Evolutionary conservation across 345 rosid genomes (phyloP).

Genomic region (Euphorbia lathyris): DNA sequence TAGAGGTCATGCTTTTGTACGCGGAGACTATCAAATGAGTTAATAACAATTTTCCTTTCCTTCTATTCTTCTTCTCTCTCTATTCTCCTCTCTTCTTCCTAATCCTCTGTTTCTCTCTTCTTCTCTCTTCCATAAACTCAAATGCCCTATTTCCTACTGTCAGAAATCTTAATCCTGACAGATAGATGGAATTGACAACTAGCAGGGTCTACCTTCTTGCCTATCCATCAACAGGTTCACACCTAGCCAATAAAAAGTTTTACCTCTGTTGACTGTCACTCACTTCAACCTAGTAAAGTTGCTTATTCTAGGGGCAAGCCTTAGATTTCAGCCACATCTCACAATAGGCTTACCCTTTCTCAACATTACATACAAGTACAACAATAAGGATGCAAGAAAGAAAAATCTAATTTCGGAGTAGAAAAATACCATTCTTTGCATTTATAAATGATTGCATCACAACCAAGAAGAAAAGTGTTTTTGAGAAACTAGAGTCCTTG

Average conservation of each 20-base stretch:
- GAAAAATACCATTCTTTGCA: slow-evolving; percentile 34
- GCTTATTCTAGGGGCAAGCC: background rate
- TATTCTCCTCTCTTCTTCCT: too few relatives aligned
- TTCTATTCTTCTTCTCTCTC: too few relatives aligned
- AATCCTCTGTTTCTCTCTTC: too few relatives aligned
- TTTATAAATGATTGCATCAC: slow-evolving; percentile 59
- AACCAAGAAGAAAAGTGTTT: slow-evolving; percentile 64
- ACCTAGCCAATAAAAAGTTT: background rate
- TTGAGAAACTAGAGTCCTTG: slow-evolving; percentile 44
- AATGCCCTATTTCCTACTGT: too few relatives aligned
- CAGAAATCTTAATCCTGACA: too few relatives aligned
- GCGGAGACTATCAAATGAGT: too few relatives aligned
- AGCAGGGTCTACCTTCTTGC: background rate
- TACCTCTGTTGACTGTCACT: background rate
- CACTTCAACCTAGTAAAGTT: background rate
- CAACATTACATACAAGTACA: background rate
- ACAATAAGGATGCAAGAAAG: background rate
- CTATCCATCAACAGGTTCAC: background rate
- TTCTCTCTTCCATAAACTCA: too few relatives aligned
- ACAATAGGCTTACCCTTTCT: background rate
- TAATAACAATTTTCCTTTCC: too few relatives aligned
- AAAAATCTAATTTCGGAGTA: background rate
- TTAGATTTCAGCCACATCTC: background rate
- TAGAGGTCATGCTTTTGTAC: too few relatives aligned
- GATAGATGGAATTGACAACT: background rate